Percentiles rank a stretch among this genome's conserved stretches.
These are phyloP conservation scores for Thelonectria olida DNA, from an alignment of 2,329 filamentous ascomycete species.

Conservation along the genomic window DNA sequence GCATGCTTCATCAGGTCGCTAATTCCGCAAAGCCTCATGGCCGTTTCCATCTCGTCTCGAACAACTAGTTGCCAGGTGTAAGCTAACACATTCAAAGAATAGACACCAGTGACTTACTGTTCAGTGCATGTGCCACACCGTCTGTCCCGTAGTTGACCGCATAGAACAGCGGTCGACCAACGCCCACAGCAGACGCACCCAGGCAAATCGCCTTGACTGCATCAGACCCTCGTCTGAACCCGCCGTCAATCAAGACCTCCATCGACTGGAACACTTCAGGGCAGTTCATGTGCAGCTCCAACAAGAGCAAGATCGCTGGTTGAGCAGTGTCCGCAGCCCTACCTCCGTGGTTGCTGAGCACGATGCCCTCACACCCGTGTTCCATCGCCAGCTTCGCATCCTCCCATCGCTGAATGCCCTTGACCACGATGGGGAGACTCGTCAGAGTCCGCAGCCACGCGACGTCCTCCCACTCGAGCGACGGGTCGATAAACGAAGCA, in stretches of 20 bases:
- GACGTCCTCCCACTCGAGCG: conserved; percentile 71
- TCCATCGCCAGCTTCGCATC: too few relatives aligned
- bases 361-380: too few relatives aligned
- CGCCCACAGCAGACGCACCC: conserved; percentile 69
- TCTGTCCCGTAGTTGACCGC: conserved; percentile 69
- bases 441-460: conserved; percentile 68
- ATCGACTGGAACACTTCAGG: conserved; percentile 67
- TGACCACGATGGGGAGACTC: too few relatives aligned
- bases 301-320: too few relatives aligned
- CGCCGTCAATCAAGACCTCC: conserved; percentile 72
- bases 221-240: conserved; percentile 71
- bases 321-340: too few relatives aligned
- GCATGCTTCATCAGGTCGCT: conserved; percentile 56
- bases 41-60: conserved; percentile 68
- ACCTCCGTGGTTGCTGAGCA: too few relatives aligned
- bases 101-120: conserved; percentile 58
- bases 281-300: conserved; percentile 70
- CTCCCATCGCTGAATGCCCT: too few relatives aligned
- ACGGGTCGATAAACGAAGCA: conserved; percentile 65
- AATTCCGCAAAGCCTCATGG: conserved; percentile 73
- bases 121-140: conserved; percentile 60
- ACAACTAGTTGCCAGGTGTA: neutral
- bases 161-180: conserved; percentile 70
- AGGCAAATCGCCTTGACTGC: conserved; percentile 73
- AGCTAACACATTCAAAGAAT: neutral